phyloP scores from a whole-genome alignment of 805 yeast genomes.

The Candida dendrica region DNA sequence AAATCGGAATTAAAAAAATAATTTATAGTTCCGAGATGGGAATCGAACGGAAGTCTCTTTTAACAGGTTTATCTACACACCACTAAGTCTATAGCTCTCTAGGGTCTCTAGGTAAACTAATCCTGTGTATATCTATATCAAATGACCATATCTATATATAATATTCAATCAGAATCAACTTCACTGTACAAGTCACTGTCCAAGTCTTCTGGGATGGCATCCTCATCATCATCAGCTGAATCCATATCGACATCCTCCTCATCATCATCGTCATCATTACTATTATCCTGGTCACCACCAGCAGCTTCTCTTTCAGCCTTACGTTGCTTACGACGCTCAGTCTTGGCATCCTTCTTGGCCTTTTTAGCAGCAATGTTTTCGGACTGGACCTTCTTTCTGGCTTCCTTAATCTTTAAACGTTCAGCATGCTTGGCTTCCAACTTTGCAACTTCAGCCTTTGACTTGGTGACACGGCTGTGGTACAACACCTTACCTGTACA shows the following conservation, averaged over 20 bases:
- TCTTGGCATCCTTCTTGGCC: slow-evolving; percentile 66
- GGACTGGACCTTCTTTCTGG: slow-evolving; percentile 71
- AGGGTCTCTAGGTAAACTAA: too few relatives aligned
- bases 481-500: slow-evolving; percentile 85
- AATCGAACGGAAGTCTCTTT: neutral
- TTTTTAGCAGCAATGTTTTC: slow-evolving; percentile 71
- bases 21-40: too few relatives aligned
- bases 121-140: too few relatives aligned
- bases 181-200: slow-evolving; percentile 42
- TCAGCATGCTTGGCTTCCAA: slow-evolving; percentile 64
- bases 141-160: too few relatives aligned
- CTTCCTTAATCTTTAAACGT: slow-evolving; percentile 53
- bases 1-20: neutral
- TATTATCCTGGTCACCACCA: slow-evolving; percentile 15
- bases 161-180: slow-evolving; percentile 20
- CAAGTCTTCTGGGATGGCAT: slow-evolving; percentile 35
- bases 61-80: too few relatives aligned
- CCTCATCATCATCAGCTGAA: slow-evolving; percentile 23
- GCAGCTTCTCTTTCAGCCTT: slow-evolving; percentile 28
- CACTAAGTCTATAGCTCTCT: too few relatives aligned
- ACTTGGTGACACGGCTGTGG: slow-evolving; percentile 65
- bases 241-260: slow-evolving; percentile 23
- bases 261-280: slow-evolving; percentile 21
- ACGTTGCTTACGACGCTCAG: slow-evolving; percentile 57
- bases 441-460: slow-evolving; percentile 48